Percentiles rank a stretch among this genome's conserved stretches.
These are phyloP conservation scores for Chalciporus chontae DNA, from an alignment of 768 basidiomycete species.

Conservation along the genomic window DNA sequence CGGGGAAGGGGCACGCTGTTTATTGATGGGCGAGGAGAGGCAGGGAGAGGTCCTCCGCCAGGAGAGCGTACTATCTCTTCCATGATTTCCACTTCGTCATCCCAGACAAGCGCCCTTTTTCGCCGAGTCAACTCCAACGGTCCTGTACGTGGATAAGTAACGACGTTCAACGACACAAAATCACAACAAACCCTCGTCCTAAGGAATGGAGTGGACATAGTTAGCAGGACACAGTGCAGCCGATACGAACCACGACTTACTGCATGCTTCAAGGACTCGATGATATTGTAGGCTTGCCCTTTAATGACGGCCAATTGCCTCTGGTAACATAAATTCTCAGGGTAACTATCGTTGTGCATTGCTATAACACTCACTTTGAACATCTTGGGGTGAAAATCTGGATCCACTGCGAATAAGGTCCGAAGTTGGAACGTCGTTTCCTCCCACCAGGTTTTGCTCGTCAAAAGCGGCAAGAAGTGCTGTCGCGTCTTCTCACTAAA, in stretches of 20 bases:
- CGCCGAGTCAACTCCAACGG: conserved; percentile 87
- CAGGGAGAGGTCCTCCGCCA: conserved; percentile 30
- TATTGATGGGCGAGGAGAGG: conserved; percentile 60
- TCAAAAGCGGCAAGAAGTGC: conserved; percentile 78
- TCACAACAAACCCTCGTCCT: conserved; percentile 68
- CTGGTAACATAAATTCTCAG: conserved; percentile 32
- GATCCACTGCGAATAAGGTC: conserved; percentile 75
- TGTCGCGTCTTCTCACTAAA: conserved; percentile 80
- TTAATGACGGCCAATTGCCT: conserved; percentile 91
- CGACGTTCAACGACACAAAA: not conserved
- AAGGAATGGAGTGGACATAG: conserved; percentile 2
- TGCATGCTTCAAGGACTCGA: conserved; percentile 75
- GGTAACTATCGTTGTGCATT: conserved; percentile 2
- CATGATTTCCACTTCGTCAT: conserved; percentile 75
- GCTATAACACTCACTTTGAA: conserved; percentile 54
- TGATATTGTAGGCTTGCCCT: conserved; percentile 88
- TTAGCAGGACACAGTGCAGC: not conserved
- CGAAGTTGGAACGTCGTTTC: conserved; percentile 77
- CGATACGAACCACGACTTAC: conserved; percentile 41
- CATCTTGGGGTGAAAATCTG: conserved; percentile 89
- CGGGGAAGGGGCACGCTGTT: conserved; percentile 56
- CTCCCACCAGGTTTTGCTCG: conserved; percentile 88
- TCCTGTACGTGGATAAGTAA: conserved; percentile 42
- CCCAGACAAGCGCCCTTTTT: conserved; percentile 77
- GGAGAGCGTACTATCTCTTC: conserved; percentile 45